These are phyloP conservation scores for Aspergillus fumigatiaffinis DNA, from an alignment of 2,329 filamentous ascomycete genomes.

Conservation along the genomic window DNA sequence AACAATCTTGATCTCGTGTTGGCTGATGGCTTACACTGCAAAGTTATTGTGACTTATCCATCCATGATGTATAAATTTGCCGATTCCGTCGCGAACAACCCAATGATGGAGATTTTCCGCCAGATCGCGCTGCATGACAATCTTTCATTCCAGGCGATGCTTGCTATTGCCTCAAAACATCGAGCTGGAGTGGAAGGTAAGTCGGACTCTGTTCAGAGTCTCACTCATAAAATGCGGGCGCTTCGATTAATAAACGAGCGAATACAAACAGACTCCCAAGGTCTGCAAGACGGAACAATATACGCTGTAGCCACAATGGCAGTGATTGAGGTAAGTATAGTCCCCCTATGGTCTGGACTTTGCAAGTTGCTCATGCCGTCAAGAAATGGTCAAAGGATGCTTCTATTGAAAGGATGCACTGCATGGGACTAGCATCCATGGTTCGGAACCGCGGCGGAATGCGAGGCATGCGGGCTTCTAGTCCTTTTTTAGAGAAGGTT, in stretches of 20 bases:
- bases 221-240: constrained; percentile 32
- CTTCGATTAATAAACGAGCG: constrained; percentile 28
- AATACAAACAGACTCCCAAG: constrained; percentile 20
- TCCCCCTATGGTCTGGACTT: not conserved
- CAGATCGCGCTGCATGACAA: constrained; percentile 26
- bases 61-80: constrained; percentile 34
- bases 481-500: constrained; percentile 28
- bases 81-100: constrained; percentile 23
- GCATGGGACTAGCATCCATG: constrained; percentile 25
- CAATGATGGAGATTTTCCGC: constrained; percentile 29
- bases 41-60: constrained; percentile 31
- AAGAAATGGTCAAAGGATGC: constrained; percentile 35
- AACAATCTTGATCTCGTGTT: not conserved
- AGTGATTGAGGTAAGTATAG: constrained; percentile 28
- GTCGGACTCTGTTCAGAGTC: constrained; percentile 28
- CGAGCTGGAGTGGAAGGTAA: constrained; percentile 28
- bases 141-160: constrained; percentile 32
- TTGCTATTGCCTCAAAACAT: constrained; percentile 32
- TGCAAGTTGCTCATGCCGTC: constrained; percentile 9
- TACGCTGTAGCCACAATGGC: constrained; percentile 32
- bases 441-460: constrained; percentile 28
- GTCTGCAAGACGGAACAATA: constrained; percentile 26
- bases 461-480: constrained; percentile 24
- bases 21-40: constrained; percentile 14
- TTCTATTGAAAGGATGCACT: constrained; percentile 28